Evolutionary conservation across 2,329 filamentous ascomycete genomes (phyloP).

Genomic region (Aspergillus sp.): DNA sequence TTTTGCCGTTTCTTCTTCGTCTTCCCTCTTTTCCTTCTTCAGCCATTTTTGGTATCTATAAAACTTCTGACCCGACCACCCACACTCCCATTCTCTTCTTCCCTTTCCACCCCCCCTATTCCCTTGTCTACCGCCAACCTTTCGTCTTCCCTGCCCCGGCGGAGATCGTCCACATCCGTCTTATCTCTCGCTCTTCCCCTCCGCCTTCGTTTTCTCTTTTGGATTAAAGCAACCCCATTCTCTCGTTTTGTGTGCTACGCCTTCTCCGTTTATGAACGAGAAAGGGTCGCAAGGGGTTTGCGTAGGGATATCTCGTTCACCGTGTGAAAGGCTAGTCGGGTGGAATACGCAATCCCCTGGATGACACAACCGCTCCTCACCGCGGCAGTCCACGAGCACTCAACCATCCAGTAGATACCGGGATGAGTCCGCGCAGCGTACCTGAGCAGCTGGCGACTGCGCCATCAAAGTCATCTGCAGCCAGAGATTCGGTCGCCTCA

Average conservation of each 20-base stretch:
- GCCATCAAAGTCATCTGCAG: slow-evolving; percentile 31
- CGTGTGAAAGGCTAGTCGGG: slow-evolving; percentile 14
- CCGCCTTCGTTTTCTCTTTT: slow-evolving; percentile 2
- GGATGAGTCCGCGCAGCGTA: slow-evolving; percentile 32
- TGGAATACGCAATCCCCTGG: slow-evolving; percentile 13
- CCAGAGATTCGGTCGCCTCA: slow-evolving; percentile 26
- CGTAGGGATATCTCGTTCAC: slow-evolving; percentile 13
- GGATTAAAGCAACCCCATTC: not conserved
- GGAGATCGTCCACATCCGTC: slow-evolving; percentile 13
- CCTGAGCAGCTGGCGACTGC: slow-evolving; percentile 33
- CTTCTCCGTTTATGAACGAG: slow-evolving; percentile 15
- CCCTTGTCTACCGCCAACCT: slow-evolving; percentile 3
- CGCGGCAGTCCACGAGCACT: slow-evolving; percentile 28
- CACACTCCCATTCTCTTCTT: not conserved
- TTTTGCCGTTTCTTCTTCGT: not conserved
- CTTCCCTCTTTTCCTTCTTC: not conserved
- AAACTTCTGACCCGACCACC: not conserved
- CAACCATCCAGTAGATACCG: slow-evolving; percentile 32
- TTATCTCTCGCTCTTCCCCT: slow-evolving; percentile 8
- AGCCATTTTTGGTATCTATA: not conserved
- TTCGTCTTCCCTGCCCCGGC: slow-evolving; percentile 9
- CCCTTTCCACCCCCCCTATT: slow-evolving; percentile 4
- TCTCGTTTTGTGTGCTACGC: not conserved
- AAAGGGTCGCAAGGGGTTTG: slow-evolving; percentile 6
- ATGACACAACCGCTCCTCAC: slow-evolving; percentile 20